Base-by-base conservation (phyloP, 495 filamentous ascomycete species). In the Coniosporium apollinis region DNA sequence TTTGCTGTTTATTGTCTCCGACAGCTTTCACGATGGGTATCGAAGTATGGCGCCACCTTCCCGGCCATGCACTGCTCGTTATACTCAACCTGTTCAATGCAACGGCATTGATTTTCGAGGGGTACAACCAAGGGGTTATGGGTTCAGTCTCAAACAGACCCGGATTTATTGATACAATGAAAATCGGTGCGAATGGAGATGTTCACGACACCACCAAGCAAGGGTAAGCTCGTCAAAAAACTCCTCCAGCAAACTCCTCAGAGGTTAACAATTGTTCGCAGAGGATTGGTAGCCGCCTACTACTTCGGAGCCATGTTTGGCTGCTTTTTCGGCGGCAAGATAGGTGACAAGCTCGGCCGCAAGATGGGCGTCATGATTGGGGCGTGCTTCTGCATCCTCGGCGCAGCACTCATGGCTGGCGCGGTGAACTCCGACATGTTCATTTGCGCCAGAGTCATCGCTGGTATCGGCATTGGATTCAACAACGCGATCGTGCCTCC, bases 401-500 rank as follows among this genome's bases (percentile, higher is more conserved):
- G 31, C 18, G 31, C 31, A 7, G 31, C 31, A 16, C 31, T 34
- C 14, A 34, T 34, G 13, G 15, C 14, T 18, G 31, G 1, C 13
- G 19, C 14, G 15, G 5, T 8, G 14, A 34, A 34, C 15, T 17
- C 31, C 13, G 19, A 21, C 31, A 34, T 34, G 31, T 34, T 34
- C 31, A 15, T 34, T 18, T 7, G 13, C 20, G 34, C 20, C 22
- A 18, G 36, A n/a, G 14, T 38, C 36, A 29, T 39, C 20, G 37
- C 18, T 20, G 24, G 36, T 10, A 20, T 33, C 24, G 24, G 24
- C 28, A 36, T 19, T 22, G 31, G 38, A 17, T 9, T 29, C 32
- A 41, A 26, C 17, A 36, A 36, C 18, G 38, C 32, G 11, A 36
- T 30, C n/a, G 22, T 33, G 3, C 38, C 30, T 13, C 17, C 22